These are phyloP conservation scores for Ramularia collo-cygni DNA, from an alignment of 2,329 filamentous ascomycete genomes.

Conservation along the genomic window DNA sequence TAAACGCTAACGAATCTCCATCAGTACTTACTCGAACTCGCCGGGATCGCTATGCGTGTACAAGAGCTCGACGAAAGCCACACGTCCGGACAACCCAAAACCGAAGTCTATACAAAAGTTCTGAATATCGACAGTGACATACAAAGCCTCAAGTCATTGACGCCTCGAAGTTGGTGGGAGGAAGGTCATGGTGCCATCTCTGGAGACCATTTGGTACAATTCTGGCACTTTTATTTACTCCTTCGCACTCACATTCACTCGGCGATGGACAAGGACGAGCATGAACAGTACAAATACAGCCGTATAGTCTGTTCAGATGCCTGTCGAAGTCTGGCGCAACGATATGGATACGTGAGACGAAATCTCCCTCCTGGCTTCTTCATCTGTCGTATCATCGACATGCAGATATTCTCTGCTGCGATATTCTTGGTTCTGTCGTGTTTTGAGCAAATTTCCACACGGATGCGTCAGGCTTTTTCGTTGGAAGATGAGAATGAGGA, in stretches of 20 bases:
- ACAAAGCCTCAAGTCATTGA: slow-evolving; percentile 19
- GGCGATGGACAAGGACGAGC: slow-evolving; percentile 21
- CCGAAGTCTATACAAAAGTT: slow-evolving; percentile 19
- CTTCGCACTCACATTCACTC: slow-evolving; percentile 21
- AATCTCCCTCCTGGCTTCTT: slow-evolving; percentile 23
- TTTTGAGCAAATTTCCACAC: background rate
- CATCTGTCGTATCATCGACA: slow-evolving; percentile 20
- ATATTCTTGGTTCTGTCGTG: slow-evolving; percentile 19
- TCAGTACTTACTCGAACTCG: slow-evolving; percentile 22
- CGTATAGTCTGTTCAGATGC: slow-evolving; percentile 22
- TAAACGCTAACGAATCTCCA: too few species aligned
- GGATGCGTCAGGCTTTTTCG: too few species aligned
- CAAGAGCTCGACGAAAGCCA: slow-evolving; percentile 23
- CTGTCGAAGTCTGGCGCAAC: slow-evolving; percentile 15
- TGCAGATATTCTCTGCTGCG: slow-evolving; percentile 24
- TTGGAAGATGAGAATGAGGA: background rate
- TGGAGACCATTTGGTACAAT: slow-evolving; percentile 20
- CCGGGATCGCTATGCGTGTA: slow-evolving; percentile 21
- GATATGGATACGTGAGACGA: slow-evolving; percentile 18
- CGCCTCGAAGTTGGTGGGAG: slow-evolving; percentile 15
- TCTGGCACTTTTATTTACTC: slow-evolving; percentile 24
- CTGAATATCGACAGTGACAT: slow-evolving; percentile 24
- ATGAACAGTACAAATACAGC: slow-evolving; percentile 21
- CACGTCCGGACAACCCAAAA: slow-evolving; percentile 10
- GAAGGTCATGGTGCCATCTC: slow-evolving; percentile 7